Base-by-base conservation (phyloP, 192 early-diverging fungal genomes). In the Coemansia umbellata region DNA sequence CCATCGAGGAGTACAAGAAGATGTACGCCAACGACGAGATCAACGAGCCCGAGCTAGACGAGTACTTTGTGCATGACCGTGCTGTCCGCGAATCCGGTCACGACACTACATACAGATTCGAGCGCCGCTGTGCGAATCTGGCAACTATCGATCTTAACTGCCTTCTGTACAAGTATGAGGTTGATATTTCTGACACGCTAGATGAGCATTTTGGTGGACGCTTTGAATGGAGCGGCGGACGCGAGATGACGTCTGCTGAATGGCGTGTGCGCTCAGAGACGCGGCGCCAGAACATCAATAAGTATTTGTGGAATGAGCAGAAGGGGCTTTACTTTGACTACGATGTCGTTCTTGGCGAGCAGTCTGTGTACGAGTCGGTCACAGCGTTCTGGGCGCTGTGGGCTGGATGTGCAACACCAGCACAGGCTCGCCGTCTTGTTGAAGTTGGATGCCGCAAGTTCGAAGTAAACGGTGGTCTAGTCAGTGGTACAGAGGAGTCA, bases 11-110 rank as follows among this genome's bases (percentile, higher is more conserved):
- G 55, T 97, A 85, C 74, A 87, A 84, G 72, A 35, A 64, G 3
- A 58, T 81, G 55, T 99, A 99, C 67, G 80, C 81, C 21, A 66
- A 51, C 15, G 86, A 83, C 3, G 57, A 79, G 39, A 74, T 94
- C 19, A 51, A 72, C 28, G 92, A 92, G 56, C 90, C 91, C 5
- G 82, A 88, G 44, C 71, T 99, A 28, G 95, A 99, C 72, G 85
- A 75, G 30, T 99, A 96, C 69, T 99, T 99, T 71, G 81, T 94
- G 40, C 97, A 99, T 69, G 97, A 99, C 66, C 85, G 97, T 5
- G 97, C 97, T 0, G 93, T 95, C 3, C 87, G 95, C 47, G 94
- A 97, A 75, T 94, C 91, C 26, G 95, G 94, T 13, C 94, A 98
- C 74, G 94, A 98, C 69, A 97, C 94, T 0, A 90, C 93, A 9